A percentile compares a stretch with the other conserved stretches of the same genome.
Evolutionary conservation across 2,329 filamentous ascomycete species (phyloP).

Genomic region (Scedosporium boydii): DNA sequence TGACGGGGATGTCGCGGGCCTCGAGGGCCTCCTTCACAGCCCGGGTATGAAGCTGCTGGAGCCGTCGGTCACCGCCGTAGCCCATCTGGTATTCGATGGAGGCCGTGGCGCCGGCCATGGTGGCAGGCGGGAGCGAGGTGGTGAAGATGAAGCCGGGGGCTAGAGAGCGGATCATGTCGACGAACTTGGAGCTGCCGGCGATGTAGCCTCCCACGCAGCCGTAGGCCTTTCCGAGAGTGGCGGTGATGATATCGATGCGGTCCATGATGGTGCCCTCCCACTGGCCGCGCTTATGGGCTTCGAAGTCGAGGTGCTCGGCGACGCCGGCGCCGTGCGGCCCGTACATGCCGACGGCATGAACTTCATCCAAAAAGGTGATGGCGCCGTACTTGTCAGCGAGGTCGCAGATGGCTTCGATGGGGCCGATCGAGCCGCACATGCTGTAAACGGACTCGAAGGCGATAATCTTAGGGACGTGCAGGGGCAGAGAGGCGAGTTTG

Average conservation of each 20-base stretch:
- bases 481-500: slow-evolving; percentile 80
- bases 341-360: slow-evolving; percentile 99
- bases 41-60: slow-evolving; percentile 94
- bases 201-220: slow-evolving; percentile 98
- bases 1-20: slow-evolving; percentile 81
- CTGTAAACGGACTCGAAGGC: slow-evolving; percentile 98
- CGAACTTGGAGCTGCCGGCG: slow-evolving; percentile 74
- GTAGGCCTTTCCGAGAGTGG: slow-evolving; percentile 94
- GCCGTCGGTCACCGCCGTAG: slow-evolving; percentile 74
- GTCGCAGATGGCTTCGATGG: slow-evolving; percentile 92
- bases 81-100: slow-evolving; percentile 91
- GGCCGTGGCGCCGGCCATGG: slow-evolving; percentile 86
- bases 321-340: slow-evolving; percentile 92
- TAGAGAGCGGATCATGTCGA: slow-evolving; percentile 88
- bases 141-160: slow-evolving; percentile 99
- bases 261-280: slow-evolving; percentile 85
- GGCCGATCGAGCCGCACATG: slow-evolving; percentile 97
- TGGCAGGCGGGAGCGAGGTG: slow-evolving; percentile 87
- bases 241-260: slow-evolving; percentile 94
- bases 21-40: slow-evolving; percentile 80
- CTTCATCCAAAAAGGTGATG: slow-evolving; percentile 95
- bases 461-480: slow-evolving; percentile 89
- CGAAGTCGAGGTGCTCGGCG: slow-evolving; percentile 92
- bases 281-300: slow-evolving; percentile 66
- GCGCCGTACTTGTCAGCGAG: slow-evolving; percentile 96